phyloP scores from a whole-genome alignment of 345 rosid genomes.

The Theobroma cacao region DNA sequence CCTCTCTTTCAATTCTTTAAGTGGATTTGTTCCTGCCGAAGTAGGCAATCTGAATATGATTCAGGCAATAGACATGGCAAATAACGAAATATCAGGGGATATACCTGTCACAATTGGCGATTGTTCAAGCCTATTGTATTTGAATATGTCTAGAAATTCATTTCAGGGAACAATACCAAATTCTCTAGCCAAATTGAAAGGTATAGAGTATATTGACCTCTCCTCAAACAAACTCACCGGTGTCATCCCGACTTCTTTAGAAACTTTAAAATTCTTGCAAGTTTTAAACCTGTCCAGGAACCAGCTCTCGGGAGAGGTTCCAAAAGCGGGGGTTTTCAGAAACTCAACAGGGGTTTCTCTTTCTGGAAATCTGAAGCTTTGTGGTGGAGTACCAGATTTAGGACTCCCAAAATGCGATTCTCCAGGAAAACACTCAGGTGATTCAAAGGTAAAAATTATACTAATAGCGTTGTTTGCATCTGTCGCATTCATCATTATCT shows the following conservation, averaged over 20 bases:
- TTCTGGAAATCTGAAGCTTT: background rate
- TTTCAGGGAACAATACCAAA: slow-evolving; percentile 22
- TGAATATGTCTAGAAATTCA: slow-evolving; percentile 6
- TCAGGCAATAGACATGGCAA: background rate
- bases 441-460: background rate
- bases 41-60: slow-evolving; percentile 6
- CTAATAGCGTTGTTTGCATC: background rate
- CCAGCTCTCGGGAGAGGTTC: slow-evolving; percentile 17
- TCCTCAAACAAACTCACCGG: slow-evolving; percentile 19
- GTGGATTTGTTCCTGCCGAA: background rate
- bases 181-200: slow-evolving; percentile 8
- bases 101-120: slow-evolving; percentile 10
- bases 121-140: slow-evolving; percentile 14
- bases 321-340: slow-evolving; percentile 14
- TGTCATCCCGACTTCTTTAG: slow-evolving; percentile 13
- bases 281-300: slow-evolving; percentile 19
- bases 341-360: slow-evolving; percentile 16
- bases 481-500: background rate
- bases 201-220: slow-evolving; percentile 15
- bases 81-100: slow-evolving; percentile 14
- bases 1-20: slow-evolving; percentile 16
- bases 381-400: slow-evolving; percentile 10
- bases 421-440: background rate
- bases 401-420: slow-evolving; percentile 14
- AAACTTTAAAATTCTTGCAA: background rate